phyloP scores from a whole-genome alignment of 2,329 filamentous ascomycete genomes.

The Aspergillus brunneoviolaceus region DNA sequence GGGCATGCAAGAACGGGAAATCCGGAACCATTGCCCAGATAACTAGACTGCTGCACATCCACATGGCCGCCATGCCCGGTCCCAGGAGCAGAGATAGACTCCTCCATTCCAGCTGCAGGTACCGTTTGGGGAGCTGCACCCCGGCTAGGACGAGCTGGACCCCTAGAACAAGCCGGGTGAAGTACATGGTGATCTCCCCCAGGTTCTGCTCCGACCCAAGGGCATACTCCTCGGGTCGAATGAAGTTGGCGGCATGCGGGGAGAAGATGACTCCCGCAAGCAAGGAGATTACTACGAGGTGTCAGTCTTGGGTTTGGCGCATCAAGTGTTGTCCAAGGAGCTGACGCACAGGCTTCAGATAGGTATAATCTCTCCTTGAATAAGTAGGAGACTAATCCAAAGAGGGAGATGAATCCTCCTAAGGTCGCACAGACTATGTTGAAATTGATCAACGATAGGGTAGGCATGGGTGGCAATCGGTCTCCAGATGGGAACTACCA shows the following conservation, averaged over 20 bases:
- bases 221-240: slow-evolving; percentile 75
- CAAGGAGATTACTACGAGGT: slow-evolving; percentile 71
- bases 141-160: slow-evolving; percentile 88
- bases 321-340: not conserved
- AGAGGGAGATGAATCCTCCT: slow-evolving; percentile 86
- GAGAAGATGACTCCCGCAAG: slow-evolving; percentile 76
- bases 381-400: slow-evolving; percentile 84
- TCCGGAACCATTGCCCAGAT: slow-evolving; percentile 74
- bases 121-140: slow-evolving; percentile 81
- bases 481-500: not conserved
- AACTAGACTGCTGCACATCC: slow-evolving; percentile 75
- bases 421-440: slow-evolving; percentile 79
- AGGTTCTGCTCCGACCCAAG: slow-evolving; percentile 57
- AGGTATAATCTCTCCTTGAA: slow-evolving; percentile 88
- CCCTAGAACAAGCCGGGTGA: slow-evolving; percentile 81
- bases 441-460: slow-evolving; percentile 69
- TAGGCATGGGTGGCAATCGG: slow-evolving; percentile 52
- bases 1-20: slow-evolving; percentile 71
- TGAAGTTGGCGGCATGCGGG: slow-evolving; percentile 72
- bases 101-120: slow-evolving; percentile 76
- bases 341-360: slow-evolving; percentile 77
- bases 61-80: slow-evolving; percentile 84
- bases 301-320: slow-evolving; percentile 8
- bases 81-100: slow-evolving; percentile 72
- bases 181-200: slow-evolving; percentile 74